A percentile compares a stretch with the other conserved stretches of the same genome.
Evolutionary conservation across 495 filamentous ascomycete genomes (phyloP).

Genomic region (Talaromyces proteolyticus): DNA sequence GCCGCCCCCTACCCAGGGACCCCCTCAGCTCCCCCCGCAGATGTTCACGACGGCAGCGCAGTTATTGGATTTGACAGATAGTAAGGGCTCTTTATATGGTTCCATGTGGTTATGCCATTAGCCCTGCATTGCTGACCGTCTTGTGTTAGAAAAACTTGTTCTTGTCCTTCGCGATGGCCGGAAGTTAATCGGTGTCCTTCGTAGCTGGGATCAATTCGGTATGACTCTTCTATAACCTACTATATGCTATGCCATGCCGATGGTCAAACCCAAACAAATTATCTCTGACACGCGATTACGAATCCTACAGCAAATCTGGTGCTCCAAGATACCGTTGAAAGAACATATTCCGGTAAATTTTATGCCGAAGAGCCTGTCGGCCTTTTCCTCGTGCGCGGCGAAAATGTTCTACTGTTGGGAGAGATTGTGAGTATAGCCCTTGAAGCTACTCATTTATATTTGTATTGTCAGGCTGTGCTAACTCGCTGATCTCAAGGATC

Average conservation of each 20-base stretch:
- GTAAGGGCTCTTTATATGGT: conserved; percentile 46
- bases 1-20: conserved; percentile 21
- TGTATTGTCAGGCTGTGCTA: conserved; percentile 5
- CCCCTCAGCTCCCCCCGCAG: conserved; percentile 56
- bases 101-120: conserved; percentile 1
- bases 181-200: conserved; percentile 84
- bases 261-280: no score
- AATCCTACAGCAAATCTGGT: conserved; percentile 74
- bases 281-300: conserved; percentile 1
- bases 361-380: conserved; percentile 81
- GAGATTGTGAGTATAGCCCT: conserved; percentile 62
- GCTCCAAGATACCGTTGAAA: conserved; percentile 83
- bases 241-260: conserved; percentile 3
- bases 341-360: conserved; percentile 65
- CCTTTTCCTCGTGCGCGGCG: conserved; percentile 83
- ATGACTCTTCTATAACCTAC: conserved; percentile 20
- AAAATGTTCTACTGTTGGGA: conserved; percentile 87
- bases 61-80: conserved; percentile 91
- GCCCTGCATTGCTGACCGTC: background rate
- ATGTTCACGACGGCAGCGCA: conserved; percentile 99
- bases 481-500: conserved; percentile 67
- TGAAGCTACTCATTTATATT: conserved; percentile 2
- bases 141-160: conserved; percentile 79
- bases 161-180: conserved; percentile 86
- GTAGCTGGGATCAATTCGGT: conserved; percentile 99